Conservation (phyloP, 1,284 basidiomycete genomes). For the Leucoagaricus sp. region DNA sequence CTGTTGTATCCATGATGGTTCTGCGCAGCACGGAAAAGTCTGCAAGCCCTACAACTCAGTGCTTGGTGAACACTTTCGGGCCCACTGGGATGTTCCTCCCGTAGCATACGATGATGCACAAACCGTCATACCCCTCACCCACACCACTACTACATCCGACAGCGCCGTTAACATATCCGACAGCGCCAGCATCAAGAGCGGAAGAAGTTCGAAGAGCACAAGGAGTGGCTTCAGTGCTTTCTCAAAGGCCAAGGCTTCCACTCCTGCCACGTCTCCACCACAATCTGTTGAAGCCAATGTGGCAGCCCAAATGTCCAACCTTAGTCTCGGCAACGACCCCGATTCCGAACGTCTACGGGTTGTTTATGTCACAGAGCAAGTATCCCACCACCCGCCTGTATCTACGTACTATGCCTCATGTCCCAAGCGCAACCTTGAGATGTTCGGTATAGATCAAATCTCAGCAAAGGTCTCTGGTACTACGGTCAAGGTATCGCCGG, state of each 20-base stretch:
- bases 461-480: constrained; percentile 88
- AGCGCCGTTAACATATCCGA: constrained; percentile 37
- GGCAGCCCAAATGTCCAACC: constrained; percentile 58
- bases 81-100: constrained; percentile 82
- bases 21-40: constrained; percentile 76
- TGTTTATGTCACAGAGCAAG: constrained; percentile 61
- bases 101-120: constrained; percentile 49
- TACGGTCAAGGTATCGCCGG: constrained; percentile 81
- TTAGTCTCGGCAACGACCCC: constrained; percentile 47
- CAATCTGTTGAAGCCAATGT: constrained; percentile 29
- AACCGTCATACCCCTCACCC: constrained; percentile 49
- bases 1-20: neutral
- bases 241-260: constrained; percentile 53
- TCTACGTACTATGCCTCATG: constrained; percentile 86
- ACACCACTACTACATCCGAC: constrained; percentile 32
- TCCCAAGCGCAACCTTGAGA: constrained; percentile 71
- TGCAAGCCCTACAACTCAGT: constrained; percentile 98
- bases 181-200: constrained; percentile 57
- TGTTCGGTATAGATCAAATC: constrained; percentile 89
- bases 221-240: constrained; percentile 54
- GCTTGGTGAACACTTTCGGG: constrained; percentile 89
- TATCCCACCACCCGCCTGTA: constrained; percentile 96
- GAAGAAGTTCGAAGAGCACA: constrained; percentile 56
- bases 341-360: constrained; percentile 52
- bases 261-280: constrained; percentile 52